phyloP scores from a whole-genome alignment of 2,329 filamentous ascomycete species.

The Akanthomyces lecanii region DNA sequence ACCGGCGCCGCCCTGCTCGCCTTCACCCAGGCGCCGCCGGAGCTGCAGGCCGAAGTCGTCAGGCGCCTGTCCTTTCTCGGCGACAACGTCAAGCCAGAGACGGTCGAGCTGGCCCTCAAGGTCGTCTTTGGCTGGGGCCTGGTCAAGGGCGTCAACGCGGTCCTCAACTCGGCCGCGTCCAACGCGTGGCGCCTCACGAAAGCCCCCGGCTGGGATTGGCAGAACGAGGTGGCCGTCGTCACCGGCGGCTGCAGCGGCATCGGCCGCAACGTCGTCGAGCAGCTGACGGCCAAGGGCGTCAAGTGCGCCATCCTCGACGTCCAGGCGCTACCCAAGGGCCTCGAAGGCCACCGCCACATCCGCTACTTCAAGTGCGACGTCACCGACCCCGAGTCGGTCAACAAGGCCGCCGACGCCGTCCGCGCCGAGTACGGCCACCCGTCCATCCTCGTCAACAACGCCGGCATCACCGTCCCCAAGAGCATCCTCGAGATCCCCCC shows the following conservation, averaged over 20 bases:
- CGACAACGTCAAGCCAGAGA: slow-evolving; percentile 11
- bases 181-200: slow-evolving; percentile 12
- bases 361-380: slow-evolving; percentile 64
- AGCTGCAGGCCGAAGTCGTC: slow-evolving; percentile 9
- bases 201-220: slow-evolving; percentile 51
- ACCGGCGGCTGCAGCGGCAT: slow-evolving; percentile 68
- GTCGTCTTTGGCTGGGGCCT: slow-evolving; percentile 15
- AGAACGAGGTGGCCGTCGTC: slow-evolving; percentile 60
- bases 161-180: slow-evolving; percentile 10
- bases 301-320: slow-evolving; percentile 65
- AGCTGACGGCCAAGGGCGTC: slow-evolving; percentile 55
- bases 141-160: slow-evolving; percentile 10
- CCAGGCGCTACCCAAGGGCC: slow-evolving; percentile 2
- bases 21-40: slow-evolving; percentile 16
- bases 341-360: slow-evolving; percentile 42
- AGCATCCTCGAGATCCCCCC: slow-evolving; percentile 52
- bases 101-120: slow-evolving; percentile 9
- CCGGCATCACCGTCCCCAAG: slow-evolving; percentile 54
- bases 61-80: slow-evolving; percentile 13
- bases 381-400: slow-evolving; percentile 47
- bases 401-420: slow-evolving; percentile 43
- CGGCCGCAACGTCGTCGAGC: slow-evolving; percentile 55
- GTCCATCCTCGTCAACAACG: slow-evolving; percentile 51
- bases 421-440: slow-evolving; percentile 51
- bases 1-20: slow-evolving; percentile 20